Evolutionary conservation across 441 rosid genomes (phyloP), one percentile per base, ranked within the genome.

Genomic region (Francoa sonchifolia): DNA sequence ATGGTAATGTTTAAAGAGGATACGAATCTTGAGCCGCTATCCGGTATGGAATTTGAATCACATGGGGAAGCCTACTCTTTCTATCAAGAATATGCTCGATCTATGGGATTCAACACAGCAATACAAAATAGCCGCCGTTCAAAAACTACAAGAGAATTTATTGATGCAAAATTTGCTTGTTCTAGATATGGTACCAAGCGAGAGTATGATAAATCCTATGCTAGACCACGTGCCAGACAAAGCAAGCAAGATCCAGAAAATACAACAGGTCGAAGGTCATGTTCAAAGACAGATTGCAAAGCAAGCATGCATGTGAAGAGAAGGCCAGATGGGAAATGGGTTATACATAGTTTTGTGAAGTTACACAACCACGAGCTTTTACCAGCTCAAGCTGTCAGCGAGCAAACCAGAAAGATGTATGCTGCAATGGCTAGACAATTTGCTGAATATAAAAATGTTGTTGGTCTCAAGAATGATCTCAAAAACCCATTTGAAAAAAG

Each of bases 371-470:
- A 56, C 17, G 61, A 56, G 23, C 78, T 71, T 52, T 21, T 75
- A 5, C 82, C 82, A 19, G 78, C 82, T 1, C 64, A 84, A 50
- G 88, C 92, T 53, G 83, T 84, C 48, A 84, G 92, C 48, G 95
- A 84, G 53, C 88, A 81, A 59, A 85, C 95, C 16, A 67, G 93
- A 37, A 85, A 76, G 72, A 76, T 78, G 67, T 85, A 81, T 57
- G 93, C 86, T 40, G 89, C 78, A 1, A 85, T 85, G 95, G 89
- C 95, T 63, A 72, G 76, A 49, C 92, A 84, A 52, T 84, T 81
- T 65, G 95, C 93, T 42, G 95, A 84, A 53, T 84, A 84, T 55
- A 84, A 78, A 40, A 78, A 58, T 70, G 89, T 81, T 31, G 72
- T 76, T 45, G 80, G 81, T 42, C 54, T 72, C 29, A 81, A 76